phyloP scores from a whole-genome alignment of 2,329 filamentous ascomycete genomes.

The Microthyrium microscopicum region DNA sequence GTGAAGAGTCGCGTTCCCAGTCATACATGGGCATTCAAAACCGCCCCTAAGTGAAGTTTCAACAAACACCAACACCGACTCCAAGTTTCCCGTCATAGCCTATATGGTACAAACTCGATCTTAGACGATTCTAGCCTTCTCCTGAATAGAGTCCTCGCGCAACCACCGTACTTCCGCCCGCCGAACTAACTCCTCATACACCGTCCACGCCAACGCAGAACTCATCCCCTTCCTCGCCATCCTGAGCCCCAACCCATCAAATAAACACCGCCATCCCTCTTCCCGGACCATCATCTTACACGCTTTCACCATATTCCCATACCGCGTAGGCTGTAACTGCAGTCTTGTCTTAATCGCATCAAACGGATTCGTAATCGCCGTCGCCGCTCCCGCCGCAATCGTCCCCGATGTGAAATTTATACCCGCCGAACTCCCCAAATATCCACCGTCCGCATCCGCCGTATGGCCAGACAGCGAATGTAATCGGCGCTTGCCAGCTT shows the following conservation, averaged over 20 bases:
- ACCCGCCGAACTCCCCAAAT: conserved; percentile 31
- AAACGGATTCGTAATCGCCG: conserved; percentile 85
- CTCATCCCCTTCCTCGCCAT: conserved; percentile 87
- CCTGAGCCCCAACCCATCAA: conserved; percentile 69
- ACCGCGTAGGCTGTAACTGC: conserved; percentile 71
- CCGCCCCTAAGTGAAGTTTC: too few relatives aligned
- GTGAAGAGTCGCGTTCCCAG: too few relatives aligned
- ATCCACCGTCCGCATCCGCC: conserved; percentile 1
- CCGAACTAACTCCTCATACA: conserved; percentile 85
- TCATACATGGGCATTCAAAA: too few relatives aligned
- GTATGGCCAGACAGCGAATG: conserved; percentile 17
- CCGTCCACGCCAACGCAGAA: conserved; percentile 89
- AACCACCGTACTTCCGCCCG: conserved; percentile 38
- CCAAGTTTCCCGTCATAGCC: too few relatives aligned
- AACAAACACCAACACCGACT: too few relatives aligned
- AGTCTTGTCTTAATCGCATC: conserved; percentile 92
- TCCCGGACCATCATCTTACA: conserved; percentile 61
- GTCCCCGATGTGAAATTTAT: conserved; percentile 80
- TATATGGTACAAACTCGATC: too few relatives aligned
- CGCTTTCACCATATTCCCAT: conserved; percentile 69
- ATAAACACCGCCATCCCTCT: conserved; percentile 65
- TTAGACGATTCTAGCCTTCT: too few relatives aligned
- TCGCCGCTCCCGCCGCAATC: conserved; percentile 65
- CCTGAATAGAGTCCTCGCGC: too few relatives aligned
- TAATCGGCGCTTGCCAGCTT: conserved; percentile 57